Conservation (phyloP, 805 yeast species). For the Saccharomycopsis capsularis region DNA sequence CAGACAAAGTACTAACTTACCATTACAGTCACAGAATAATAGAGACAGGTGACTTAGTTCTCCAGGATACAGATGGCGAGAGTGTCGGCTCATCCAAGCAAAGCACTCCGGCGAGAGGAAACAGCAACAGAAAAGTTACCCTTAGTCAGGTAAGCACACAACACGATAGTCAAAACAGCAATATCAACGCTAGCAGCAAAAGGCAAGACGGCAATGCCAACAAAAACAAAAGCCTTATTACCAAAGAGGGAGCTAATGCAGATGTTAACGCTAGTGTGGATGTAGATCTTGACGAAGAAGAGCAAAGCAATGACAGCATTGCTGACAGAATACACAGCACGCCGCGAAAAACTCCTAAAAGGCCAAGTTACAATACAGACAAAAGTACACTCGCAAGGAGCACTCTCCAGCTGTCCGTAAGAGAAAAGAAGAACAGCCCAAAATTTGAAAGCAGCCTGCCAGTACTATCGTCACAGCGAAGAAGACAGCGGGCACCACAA, state of each 20-base stretch:
- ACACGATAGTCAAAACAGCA: too few relatives aligned
- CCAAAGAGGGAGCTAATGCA: too few relatives aligned
- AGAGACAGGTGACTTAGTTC: neutral
- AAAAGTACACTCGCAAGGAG: neutral
- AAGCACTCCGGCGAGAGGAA: neutral
- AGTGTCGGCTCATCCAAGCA: neutral
- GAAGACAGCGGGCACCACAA: neutral
- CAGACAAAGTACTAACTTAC: neutral
- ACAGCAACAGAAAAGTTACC: too few relatives aligned
- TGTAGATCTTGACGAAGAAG: too few relatives aligned
- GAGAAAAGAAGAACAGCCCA: neutral
- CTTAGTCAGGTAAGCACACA: too few relatives aligned
- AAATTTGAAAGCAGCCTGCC: neutral
- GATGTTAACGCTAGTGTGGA: neutral
- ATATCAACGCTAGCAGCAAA: too few relatives aligned
- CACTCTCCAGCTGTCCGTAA: neutral
- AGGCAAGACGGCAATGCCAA: too few relatives aligned
- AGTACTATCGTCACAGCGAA: neutral
- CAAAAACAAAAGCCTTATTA: too few relatives aligned
- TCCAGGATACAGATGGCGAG: too few relatives aligned
- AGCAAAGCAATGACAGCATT: too few relatives aligned
- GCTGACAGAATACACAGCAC: neutral
- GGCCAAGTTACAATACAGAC: too few relatives aligned
- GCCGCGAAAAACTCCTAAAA: neutral
- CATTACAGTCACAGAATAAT: neutral